These are phyloP conservation scores for Taiozyma sp. DNA, from an alignment of 1,139 yeast species.

Conservation along the genomic window DNA sequence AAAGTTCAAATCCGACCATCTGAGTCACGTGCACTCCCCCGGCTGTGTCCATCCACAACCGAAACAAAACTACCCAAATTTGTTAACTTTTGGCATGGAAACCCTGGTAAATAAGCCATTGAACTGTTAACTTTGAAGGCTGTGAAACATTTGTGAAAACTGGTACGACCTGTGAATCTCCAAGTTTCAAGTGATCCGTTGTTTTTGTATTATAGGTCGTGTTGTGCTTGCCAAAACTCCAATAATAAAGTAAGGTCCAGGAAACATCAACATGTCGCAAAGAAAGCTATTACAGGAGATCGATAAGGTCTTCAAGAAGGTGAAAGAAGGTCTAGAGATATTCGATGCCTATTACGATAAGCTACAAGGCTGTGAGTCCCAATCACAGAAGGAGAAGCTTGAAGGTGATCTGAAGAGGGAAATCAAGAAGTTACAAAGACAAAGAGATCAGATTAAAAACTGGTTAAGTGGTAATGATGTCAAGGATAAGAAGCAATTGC, in stretches of 20 bases:
- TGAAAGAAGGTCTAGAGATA: slow-evolving; percentile 83
- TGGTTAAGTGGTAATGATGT: slow-evolving; percentile 94
- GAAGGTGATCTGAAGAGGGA: slow-evolving; percentile 94
- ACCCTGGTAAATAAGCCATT: background rate
- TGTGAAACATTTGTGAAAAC: background rate
- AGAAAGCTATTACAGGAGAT: slow-evolving; percentile 77
- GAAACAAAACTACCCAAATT: background rate
- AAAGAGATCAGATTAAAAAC: slow-evolving; percentile 91
- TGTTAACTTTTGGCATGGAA: background rate
- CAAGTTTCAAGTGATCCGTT: background rate
- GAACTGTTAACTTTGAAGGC: background rate
- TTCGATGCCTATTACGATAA: slow-evolving; percentile 89
- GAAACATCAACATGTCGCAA: slow-evolving; percentile 47
- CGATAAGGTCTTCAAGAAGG: slow-evolving; percentile 93
- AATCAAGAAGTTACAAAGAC: slow-evolving; percentile 89
- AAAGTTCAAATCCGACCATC: background rate
- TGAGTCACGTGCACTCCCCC: background rate
- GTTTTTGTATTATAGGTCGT: background rate
- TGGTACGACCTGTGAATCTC: background rate
- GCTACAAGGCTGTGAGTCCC: slow-evolving; percentile 73
- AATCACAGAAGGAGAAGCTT: slow-evolving; percentile 88
- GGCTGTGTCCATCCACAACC: background rate
- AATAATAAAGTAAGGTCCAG: background rate
- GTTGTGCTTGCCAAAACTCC: background rate
- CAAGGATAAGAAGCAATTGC: slow-evolving; percentile 76